Base-by-base conservation (phyloP, 495 filamentous ascomycete genomes). In the Aspergillus conjunctus region DNA sequence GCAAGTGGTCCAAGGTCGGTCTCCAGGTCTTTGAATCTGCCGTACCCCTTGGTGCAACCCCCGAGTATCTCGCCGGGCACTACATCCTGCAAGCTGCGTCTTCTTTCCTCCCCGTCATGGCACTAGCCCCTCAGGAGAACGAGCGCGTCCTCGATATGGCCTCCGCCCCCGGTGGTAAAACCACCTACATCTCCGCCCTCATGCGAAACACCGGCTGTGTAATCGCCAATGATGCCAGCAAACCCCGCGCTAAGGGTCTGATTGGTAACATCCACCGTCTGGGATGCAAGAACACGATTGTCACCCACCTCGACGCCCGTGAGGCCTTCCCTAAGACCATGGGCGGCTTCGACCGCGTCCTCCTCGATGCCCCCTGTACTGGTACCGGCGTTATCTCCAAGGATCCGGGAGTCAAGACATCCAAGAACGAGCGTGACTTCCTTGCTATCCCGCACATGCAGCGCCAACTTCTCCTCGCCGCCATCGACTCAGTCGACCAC, bases 161-260 rank as follows among this genome's bases (percentile, higher is more conserved):
- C n/a, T 85, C 94, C 58, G 94, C 94, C 61, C 94, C 94, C 58
- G 94, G 94, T 77, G 94, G 94, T 73, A 98, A 98, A 77, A 96
- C 92, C 8, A 97, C 95, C 3, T 91, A 98, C 72, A 91, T 97
- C 68, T 91, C 94, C 14, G 94, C 95, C 0, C 75, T 98, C 62
- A 98, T 98, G 94, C 95, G 93, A 73, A 98, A 98, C 75, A 98
- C 95, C 0, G 94, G 94, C 53, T 90, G 86, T 62, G 89, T 98
- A 52, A 94, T 98, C 71, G 94, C 94, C 65, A 98, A 98, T 78
- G 94, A 98, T 86, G 85, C 87, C 70, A 97, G 89, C 81, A 96
- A 96, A 68, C 73, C 85, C 39, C 91, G 94, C 83, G 83, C 93
- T 30, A 97, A 97, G 78, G 95, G 91, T 90, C 73, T 98, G 59